Evolutionary conservation across 768 basidiomycete genomes (phyloP).

Genomic region (Termitomyces eurrhizus): DNA sequence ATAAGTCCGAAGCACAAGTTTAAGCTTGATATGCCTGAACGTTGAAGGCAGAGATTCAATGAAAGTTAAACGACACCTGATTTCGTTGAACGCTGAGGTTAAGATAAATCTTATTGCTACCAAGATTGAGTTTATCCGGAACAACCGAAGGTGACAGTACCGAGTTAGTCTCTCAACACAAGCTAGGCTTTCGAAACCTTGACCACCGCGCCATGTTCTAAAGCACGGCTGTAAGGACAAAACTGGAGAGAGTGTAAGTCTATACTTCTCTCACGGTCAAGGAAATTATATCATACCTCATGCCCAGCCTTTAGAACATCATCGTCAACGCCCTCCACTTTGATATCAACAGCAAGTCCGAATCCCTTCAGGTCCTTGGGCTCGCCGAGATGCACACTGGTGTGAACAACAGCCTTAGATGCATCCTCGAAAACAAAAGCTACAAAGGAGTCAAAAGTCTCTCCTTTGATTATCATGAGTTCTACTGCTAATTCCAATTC

Average conservation of each 20-base stretch:
- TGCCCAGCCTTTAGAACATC: constrained; percentile 67
- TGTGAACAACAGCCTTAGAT: constrained; percentile 56
- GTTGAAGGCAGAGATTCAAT: background rate
- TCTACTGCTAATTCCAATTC: constrained; percentile 13
- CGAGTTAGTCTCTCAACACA: background rate
- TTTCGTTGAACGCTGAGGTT: background rate
- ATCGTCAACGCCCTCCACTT: constrained; percentile 66
- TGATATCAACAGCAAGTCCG: constrained; percentile 65
- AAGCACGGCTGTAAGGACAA: constrained; percentile 67
- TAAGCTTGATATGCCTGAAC: background rate
- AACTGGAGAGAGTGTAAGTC: constrained; percentile 32
- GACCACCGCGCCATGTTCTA: constrained; percentile 52
- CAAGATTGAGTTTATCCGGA: background rate
- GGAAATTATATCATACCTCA: constrained; percentile 39
- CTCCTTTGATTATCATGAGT: no score
- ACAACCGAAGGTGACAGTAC: background rate
- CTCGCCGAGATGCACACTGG: constrained; percentile 60
- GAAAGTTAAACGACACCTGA: background rate
- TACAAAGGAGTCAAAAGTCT: background rate
- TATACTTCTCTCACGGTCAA: background rate
- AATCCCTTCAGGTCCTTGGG: constrained; percentile 56
- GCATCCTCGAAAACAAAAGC: constrained; percentile 23
- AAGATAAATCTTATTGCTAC: background rate
- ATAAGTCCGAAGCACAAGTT: background rate
- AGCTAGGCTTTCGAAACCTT: constrained; percentile 48